These are phyloP conservation scores for Cryptomeria japonica DNA, from an alignment of 75 land plant genomes.

Conservation along the genomic window DNA sequence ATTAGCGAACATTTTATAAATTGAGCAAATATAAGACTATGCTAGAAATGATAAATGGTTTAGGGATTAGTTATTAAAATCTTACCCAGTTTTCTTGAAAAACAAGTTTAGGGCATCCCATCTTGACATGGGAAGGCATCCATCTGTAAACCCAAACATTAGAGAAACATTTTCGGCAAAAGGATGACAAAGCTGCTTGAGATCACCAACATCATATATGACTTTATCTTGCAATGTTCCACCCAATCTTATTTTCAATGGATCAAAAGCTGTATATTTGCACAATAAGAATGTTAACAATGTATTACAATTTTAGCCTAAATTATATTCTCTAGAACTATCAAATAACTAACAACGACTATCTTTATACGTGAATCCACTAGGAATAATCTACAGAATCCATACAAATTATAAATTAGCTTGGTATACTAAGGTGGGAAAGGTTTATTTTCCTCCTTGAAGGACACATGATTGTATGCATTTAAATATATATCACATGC, in stretches of 20 bases:
- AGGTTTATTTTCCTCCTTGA: too few relatives aligned
- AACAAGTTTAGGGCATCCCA: slow-evolving; percentile 78
- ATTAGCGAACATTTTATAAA: not conserved
- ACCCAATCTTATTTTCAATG: slow-evolving; percentile 80
- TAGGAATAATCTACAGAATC: too few relatives aligned
- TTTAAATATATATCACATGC: not conserved
- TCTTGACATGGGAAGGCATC: slow-evolving; percentile 81
- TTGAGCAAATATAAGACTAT: not conserved
- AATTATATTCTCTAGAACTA: not conserved
- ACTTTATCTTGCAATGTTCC: slow-evolving; percentile 91
- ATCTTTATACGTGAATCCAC: too few relatives aligned
- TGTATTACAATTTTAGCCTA: not conserved
- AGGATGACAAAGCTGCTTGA: slow-evolving; percentile 38
- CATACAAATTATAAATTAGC: too few relatives aligned
- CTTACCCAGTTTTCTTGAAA: slow-evolving; percentile 66
- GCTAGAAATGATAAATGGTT: not conserved
- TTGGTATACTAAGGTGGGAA: too few relatives aligned
- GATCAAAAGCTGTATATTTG: slow-evolving; percentile 52
- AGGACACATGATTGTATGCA: too few relatives aligned
- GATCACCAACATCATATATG: slow-evolving; percentile 56
- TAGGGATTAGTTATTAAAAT: not conserved
- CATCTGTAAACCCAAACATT: slow-evolving; percentile 76
- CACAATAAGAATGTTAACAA: not conserved
- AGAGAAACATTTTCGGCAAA: slow-evolving; percentile 48
- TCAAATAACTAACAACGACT: not conserved